phyloP scores from a whole-genome alignment of 768 basidiomycete genomes.

The Rhizopogon roseolus region DNA sequence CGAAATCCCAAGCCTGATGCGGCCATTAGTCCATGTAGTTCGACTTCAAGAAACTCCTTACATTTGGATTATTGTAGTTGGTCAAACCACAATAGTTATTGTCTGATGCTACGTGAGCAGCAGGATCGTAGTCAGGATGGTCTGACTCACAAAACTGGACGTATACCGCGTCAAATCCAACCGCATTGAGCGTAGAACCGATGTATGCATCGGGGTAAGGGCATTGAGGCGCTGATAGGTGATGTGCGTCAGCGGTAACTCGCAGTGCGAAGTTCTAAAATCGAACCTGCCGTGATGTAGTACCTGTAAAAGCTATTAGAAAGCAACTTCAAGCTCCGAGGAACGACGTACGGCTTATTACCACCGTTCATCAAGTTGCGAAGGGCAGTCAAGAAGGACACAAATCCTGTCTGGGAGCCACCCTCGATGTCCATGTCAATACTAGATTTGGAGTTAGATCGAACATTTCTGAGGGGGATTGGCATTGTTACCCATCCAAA shows the following conservation, averaged over 20 bases:
- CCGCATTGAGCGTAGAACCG: constrained; percentile 35
- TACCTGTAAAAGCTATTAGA: constrained; percentile 24
- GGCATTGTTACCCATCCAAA: constrained; percentile 55
- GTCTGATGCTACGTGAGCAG: constrained; percentile 24
- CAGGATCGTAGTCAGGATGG: background rate
- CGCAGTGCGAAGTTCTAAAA: background rate
- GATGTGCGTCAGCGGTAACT: background rate
- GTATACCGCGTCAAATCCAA: constrained; percentile 44
- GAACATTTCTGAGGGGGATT: background rate
- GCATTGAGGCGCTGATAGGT: constrained; percentile 34
- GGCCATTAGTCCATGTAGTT: background rate
- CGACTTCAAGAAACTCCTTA: constrained; percentile 7
- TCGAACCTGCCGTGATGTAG: constrained; percentile 38
- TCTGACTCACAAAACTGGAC: constrained; percentile 40
- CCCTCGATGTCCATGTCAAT: constrained; percentile 49
- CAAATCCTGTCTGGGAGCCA: constrained; percentile 26
- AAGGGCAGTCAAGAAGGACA: constrained; percentile 24
- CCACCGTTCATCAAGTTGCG: constrained; percentile 23
- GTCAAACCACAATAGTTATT: constrained; percentile 41
- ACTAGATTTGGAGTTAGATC: constrained; percentile 5
- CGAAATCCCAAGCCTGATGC: constrained; percentile 42
- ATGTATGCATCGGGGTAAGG: constrained; percentile 44
- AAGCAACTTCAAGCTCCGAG: background rate
- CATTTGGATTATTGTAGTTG: constrained; percentile 38
- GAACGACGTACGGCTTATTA: constrained; percentile 19